Evolutionary conservation across 176 grass and related monocot species (phyloP), one percentile per base, ranked within the genome.

Genomic region (Stipa capillata): DNA sequence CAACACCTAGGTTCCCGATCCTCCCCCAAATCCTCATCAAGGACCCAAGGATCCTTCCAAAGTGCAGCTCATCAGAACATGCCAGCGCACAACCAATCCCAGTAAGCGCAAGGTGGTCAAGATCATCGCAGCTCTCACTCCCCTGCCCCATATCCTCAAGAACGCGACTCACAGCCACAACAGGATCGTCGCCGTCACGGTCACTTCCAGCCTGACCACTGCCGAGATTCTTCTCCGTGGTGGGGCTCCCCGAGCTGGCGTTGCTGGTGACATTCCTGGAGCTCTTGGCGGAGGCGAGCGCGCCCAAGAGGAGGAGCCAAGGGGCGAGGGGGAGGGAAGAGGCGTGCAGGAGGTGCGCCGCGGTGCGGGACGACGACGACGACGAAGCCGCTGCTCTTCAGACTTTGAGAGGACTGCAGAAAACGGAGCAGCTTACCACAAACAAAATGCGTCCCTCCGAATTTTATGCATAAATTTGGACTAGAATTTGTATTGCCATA

Each of bases 21-120:
- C 72, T 66, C 24, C 74, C 66, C 29, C 95, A 97, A 12, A 90
- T 80, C 49, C 73, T 68, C 37, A 94, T 41, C 47, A 97, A 53
- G 70, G 61, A 76, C 3, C 23, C 54, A n/a, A 86, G 2, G 34
- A 89, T 86, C 63, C n/a, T 65, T 6, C 67, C 44, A 43, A 89
- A 86, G 3, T 70, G 76, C 8, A 27, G 54, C 72, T 88, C 86
- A 12, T 83, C 53, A 2, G 88, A 37, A 20, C 79, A 40, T 0
- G 73, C 89, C 52, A 97, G 87, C 7, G 83, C 73, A 48, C 89
- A 87, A 3, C 95, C 85, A n/a, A 92, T 54, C 13, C 91, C 95
- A 2, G 92, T 64, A 53, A 97, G 82, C 0, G 86, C 74, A 0
- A 90, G 69, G 45, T 83, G 63, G 43, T 85, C 82, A 11, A 68